Conservation (phyloP, 257 asterid genomes). For the Capsicum pubescens region DNA sequence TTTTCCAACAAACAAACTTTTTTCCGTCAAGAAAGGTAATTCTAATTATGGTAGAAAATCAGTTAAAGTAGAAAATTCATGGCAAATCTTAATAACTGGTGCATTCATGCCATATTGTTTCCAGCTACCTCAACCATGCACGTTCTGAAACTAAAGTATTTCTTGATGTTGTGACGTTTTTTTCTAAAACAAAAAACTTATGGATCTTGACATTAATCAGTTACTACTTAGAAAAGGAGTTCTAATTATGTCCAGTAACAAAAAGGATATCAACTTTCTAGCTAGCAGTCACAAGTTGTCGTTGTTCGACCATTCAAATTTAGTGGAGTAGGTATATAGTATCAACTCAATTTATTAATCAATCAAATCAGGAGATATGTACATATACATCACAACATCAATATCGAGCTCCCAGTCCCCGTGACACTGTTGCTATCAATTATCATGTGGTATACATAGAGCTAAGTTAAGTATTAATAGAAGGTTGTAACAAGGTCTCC, state of each 20-base stretch:
- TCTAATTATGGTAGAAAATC: too few species aligned
- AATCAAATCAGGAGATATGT: constrained; percentile 13
- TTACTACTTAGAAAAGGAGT: neutral
- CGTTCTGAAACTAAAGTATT: neutral
- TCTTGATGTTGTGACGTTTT: neutral
- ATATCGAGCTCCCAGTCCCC: constrained; percentile 6
- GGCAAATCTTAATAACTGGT: neutral
- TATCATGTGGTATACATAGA: neutral
- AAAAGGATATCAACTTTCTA: constrained; percentile 13
- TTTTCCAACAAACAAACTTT: too few species aligned
- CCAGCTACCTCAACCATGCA: neutral
- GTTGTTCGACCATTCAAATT: constrained; percentile 36
- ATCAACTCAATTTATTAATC: neutral
- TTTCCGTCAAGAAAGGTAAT: too few species aligned
- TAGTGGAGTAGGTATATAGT: neutral
- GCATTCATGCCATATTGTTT: neutral
- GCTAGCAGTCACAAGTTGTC: constrained; percentile 38
- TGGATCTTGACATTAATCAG: neutral
- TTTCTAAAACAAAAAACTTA: neutral
- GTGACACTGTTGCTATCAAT: constrained; percentile 22
- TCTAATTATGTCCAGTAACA: neutral
- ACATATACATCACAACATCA: neutral
- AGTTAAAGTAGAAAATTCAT: too few species aligned
- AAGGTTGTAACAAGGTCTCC: neutral
- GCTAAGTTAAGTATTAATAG: neutral